These are phyloP conservation scores for Auricularia sp. DNA, from an alignment of 768 basidiomycete species.

Conservation along the genomic window DNA sequence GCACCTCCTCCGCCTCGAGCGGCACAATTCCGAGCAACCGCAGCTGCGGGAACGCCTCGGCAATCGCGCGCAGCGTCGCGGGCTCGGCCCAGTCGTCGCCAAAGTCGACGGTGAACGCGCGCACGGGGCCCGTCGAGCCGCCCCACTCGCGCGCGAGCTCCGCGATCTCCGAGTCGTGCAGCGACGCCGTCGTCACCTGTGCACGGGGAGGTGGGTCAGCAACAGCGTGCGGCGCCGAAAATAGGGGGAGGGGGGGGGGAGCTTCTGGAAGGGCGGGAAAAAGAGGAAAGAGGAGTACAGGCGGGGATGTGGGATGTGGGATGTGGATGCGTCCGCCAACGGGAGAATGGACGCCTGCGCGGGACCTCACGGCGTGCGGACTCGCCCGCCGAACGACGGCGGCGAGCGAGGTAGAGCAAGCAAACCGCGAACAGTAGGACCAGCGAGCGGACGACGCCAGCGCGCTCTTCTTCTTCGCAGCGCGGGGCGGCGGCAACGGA, in stretches of 20 bases:
- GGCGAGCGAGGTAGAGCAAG: no score
- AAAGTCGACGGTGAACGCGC: constrained; percentile 1
- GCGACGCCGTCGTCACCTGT: neutral
- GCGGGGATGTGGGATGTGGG: neutral
- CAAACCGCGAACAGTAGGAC: no score
- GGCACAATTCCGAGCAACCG: neutral
- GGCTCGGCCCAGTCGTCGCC: neutral
- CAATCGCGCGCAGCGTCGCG: neutral
- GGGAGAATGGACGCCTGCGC: neutral
- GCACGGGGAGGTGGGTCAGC: no score
- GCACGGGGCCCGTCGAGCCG: neutral
- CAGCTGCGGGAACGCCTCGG: neutral
- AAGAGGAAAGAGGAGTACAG: no score
- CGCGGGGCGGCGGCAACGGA: no score
- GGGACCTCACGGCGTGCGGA: neutral
- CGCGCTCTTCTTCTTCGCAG: no score
- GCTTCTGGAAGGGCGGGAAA: no score
- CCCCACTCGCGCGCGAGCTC: constrained; percentile 1
- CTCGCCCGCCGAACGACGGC: neutral
- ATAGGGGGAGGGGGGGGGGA: no score
- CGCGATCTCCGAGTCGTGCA: neutral
- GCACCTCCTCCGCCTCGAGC: neutral
- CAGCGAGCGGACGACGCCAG: no score
- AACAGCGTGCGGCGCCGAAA: no score
- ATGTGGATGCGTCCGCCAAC: neutral